Conservation (phyloP, 2,329 filamentous ascomycete genomes). For the Sporothrix pallida region DNA sequence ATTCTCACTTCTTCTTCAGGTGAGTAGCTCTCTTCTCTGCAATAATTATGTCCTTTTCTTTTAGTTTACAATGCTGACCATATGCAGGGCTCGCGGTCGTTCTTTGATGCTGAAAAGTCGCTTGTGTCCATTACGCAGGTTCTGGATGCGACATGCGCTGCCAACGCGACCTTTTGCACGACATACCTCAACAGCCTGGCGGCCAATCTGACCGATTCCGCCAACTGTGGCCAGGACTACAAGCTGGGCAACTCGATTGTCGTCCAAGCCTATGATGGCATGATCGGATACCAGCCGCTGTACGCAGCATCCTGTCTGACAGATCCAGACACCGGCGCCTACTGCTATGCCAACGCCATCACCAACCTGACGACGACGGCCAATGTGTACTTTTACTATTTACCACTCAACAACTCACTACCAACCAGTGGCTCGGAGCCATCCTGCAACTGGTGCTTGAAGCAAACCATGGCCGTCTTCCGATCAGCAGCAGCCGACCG, state of each 20-base stretch:
- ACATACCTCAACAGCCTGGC: slow-evolving; percentile 69
- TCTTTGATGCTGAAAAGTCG: slow-evolving; percentile 79
- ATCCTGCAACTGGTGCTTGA: slow-evolving; percentile 75
- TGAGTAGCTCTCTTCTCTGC: slow-evolving; percentile 48
- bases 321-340: slow-evolving; percentile 67
- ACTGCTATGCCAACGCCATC: slow-evolving; percentile 83
- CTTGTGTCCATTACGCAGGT: slow-evolving; percentile 74
- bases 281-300: slow-evolving; percentile 76
- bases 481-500: slow-evolving; percentile 70
- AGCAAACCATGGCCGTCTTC: slow-evolving; percentile 82
- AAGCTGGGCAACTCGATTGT: slow-evolving; percentile 70
- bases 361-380: slow-evolving; percentile 73
- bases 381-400: slow-evolving; percentile 82
- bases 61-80: slow-evolving; percentile 37
- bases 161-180: slow-evolving; percentile 69
- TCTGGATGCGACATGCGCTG: slow-evolving; percentile 78
- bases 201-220: slow-evolving; percentile 62
- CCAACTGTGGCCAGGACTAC: slow-evolving; percentile 76
- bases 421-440: slow-evolving; percentile 68
- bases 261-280: slow-evolving; percentile 73
- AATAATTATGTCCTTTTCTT: slow-evolving; percentile 25
- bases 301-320: slow-evolving; percentile 83
- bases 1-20: slow-evolving; percentile 81
- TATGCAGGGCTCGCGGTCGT: slow-evolving; percentile 75
- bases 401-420: slow-evolving; percentile 77